Evolutionary conservation across 2,329 filamentous ascomycete species (phyloP), one percentile per base, ranked within the genome.

Genomic region (Teratosphaeria destructans): DNA sequence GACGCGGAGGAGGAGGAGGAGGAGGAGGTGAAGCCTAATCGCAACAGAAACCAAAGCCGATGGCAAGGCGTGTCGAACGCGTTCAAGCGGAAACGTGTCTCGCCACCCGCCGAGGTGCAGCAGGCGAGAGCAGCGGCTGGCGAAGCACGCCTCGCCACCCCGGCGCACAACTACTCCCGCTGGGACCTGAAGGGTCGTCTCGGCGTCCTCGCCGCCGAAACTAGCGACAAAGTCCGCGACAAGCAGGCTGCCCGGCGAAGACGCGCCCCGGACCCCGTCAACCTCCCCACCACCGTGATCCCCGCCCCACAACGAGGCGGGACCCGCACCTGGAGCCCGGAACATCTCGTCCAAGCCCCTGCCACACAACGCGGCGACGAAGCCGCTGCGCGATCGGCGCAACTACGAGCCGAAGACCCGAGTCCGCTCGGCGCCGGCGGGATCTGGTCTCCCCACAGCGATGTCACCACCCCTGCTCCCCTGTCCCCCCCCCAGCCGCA

Each of bases 91-190:
- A 79, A 80, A 66, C 80, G 81, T 32, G 79, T 78, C 1, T 82
- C 82, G 34, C 80, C 83, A 11, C 84, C 84, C 6, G 79, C 79
- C 37, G 83, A 86, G 69, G 77, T 86, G 53, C 82, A 81, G 34
- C 79, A 77, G 56, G 64, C 61, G 29, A 68, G 66, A 5, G 65
- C 63, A 10, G 49, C 57, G 14, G 57, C 59, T 16, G 59, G 59
- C 2, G 60, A 64, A 5, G 14, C 59, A 58, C 63, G 61, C 59
- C 62, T 73, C 66, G 39, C 72, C 68, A 67, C 66, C n/a, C 73
- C 72, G 8, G 73, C 73, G 3, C 76, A 79, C 47, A 75, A 75
- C 43, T 76, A 77, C 61, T 73, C 75, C 14, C 72, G 72, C 11
- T 74, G 77, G 65, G 74, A 76, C 57, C 57, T 80, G 7, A 77